These are phyloP conservation scores for Chrysochromulina tobinii DNA, from an alignment of 78 protist species.

Conservation along the genomic window DNA sequence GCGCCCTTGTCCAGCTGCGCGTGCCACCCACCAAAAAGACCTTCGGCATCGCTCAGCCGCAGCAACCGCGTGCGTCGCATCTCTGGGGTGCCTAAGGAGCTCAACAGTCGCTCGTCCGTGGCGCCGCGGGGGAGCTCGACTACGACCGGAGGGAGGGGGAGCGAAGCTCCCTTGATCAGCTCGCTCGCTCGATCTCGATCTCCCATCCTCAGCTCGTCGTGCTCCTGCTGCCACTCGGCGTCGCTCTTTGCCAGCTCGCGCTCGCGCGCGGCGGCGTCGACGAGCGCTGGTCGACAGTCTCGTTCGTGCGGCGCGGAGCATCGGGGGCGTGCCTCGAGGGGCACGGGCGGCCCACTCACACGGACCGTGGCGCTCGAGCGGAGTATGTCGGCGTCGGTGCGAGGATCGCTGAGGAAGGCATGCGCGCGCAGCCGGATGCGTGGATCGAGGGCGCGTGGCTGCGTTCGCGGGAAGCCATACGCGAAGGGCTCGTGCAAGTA, in stretches of 20 bases:
- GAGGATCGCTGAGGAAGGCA: not conserved
- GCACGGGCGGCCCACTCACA: not conserved
- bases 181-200: too few species aligned
- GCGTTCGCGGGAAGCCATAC: too few species aligned
- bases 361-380: too few species aligned
- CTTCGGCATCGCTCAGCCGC: not conserved
- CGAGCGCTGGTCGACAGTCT: not conserved
- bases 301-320: not conserved
- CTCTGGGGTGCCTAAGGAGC: not conserved
- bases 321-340: not conserved
- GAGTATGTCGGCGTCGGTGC: not conserved
- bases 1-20: not conserved
- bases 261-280: not conserved
- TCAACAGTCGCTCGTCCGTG: not conserved
- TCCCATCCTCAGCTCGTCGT: too few species aligned
- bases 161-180: too few species aligned
- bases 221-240: too few species aligned
- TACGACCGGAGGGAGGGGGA: too few species aligned
- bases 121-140: not conserved
- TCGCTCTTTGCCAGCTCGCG: not conserved
- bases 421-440: not conserved
- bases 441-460: not conserved
- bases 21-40: not conserved
- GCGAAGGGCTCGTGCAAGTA: not conserved
- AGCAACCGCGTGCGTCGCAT: not conserved